A percentile compares a stretch with the other conserved stretches of the same genome.
phyloP scores from a whole-genome alignment of 768 basidiomycete species.

The Hysterangium stoloniferum region DNA sequence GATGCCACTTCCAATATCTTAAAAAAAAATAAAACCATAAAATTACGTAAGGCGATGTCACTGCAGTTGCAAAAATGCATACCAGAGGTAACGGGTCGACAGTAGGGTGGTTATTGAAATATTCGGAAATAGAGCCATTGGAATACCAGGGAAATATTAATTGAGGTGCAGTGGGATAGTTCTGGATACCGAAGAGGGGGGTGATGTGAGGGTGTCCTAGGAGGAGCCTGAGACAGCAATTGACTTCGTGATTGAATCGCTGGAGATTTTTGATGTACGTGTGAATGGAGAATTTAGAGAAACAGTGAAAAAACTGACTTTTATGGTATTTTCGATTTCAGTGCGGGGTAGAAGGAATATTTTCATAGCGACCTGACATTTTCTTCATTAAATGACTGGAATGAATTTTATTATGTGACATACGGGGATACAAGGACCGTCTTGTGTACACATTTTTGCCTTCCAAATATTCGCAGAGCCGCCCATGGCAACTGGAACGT shows the following conservation, averaged over 20 bases:
- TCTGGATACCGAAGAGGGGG: neutral
- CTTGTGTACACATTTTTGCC: neutral
- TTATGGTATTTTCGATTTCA: neutral
- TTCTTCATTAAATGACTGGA: neutral
- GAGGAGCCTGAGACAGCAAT: neutral
- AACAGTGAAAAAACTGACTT: neutral
- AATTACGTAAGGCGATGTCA: neutral
- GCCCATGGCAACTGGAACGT: neutral
- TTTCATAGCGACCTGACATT: slow-evolving; percentile 2
- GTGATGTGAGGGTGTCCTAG: slow-evolving; percentile 1
- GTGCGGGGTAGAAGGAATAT: neutral
- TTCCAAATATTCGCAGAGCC: slow-evolving; percentile 8
- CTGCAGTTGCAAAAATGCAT: neutral
- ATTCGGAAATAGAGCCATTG: neutral
- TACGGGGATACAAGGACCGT: neutral
- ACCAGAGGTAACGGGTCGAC: neutral
- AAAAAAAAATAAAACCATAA: neutral
- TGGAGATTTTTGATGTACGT: neutral
- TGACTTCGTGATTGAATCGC: slow-evolving; percentile 1
- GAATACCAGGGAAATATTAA: slow-evolving; percentile 6
- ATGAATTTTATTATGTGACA: neutral
- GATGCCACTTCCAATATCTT: slow-evolving; percentile 16
- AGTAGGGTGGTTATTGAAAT: neutral
- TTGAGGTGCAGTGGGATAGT: neutral
- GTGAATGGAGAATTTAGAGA: neutral